phyloP scores from a whole-genome alignment of 805 yeast species.

The Candida suzukii region DNA sequence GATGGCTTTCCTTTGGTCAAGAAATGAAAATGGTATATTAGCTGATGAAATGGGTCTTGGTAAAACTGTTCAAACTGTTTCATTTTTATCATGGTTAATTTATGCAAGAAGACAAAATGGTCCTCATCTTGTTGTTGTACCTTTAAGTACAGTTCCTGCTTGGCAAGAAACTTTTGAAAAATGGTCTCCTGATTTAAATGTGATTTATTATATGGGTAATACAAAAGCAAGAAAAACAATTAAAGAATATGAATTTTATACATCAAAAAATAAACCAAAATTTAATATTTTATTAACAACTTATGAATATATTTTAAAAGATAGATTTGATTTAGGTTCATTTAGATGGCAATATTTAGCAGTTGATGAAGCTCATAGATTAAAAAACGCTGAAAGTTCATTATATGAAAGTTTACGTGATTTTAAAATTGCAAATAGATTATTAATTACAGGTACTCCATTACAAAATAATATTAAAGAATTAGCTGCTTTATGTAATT shows the following conservation, averaged over 20 bases:
- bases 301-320: slow-evolving; percentile 92
- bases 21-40: slow-evolving; percentile 93
- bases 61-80: slow-evolving; percentile 94
- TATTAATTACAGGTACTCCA: slow-evolving; percentile 96
- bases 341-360: slow-evolving; percentile 95
- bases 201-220: slow-evolving; percentile 90
- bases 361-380: slow-evolving; percentile 96
- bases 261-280: slow-evolving; percentile 59
- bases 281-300: slow-evolving; percentile 92
- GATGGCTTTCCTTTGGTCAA: slow-evolving; percentile 99
- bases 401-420: slow-evolving; percentile 80
- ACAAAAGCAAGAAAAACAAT: slow-evolving; percentile 76
- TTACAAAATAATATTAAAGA: slow-evolving; percentile 93
- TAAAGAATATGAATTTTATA: slow-evolving; percentile 78
- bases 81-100: slow-evolving; percentile 89
- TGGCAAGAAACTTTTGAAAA: slow-evolving; percentile 99
- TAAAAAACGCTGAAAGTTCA: slow-evolving; percentile 91
- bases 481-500: slow-evolving; percentile 89
- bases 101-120: slow-evolving; percentile 96
- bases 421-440: slow-evolving; percentile 76
- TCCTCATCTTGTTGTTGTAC: slow-evolving; percentile 94
- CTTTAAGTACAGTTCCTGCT: slow-evolving; percentile 91
- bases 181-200: slow-evolving; percentile 96
- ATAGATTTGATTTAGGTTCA: slow-evolving; percentile 68
- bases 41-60: slow-evolving; percentile 99